Percentiles rank a stretch among this genome's conserved stretches.
Evolutionary conservation across 2,329 filamentous ascomycete species (phyloP).

Genomic region (Fusarium protoensiforme): DNA sequence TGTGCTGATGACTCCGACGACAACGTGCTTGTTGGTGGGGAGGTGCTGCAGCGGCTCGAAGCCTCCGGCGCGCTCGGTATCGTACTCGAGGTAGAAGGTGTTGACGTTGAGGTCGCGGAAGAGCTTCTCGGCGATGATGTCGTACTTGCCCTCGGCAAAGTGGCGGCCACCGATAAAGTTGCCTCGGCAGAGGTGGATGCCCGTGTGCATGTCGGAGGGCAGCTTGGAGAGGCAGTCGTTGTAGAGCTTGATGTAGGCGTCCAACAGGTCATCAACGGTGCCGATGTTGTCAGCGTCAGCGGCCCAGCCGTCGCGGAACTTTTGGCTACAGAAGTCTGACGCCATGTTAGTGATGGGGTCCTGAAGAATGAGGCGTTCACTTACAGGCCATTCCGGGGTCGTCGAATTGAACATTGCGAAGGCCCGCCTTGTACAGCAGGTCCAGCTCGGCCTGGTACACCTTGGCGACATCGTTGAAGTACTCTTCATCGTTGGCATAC

Average conservation of each 20-base stretch:
- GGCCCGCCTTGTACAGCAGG: conserved; percentile 69
- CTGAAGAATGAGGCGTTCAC: conserved; percentile 30
- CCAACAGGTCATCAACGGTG: conserved; percentile 75
- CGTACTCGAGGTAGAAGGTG: conserved; percentile 78
- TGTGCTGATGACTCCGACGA: conserved; percentile 72
- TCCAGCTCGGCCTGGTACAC: conserved; percentile 73
- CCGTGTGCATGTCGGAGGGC: conserved; percentile 78
- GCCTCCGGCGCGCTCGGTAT: conserved; percentile 71
- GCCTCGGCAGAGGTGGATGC: conserved; percentile 78
- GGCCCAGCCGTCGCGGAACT: conserved; percentile 77
- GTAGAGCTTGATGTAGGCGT: conserved; percentile 81
- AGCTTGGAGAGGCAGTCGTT: conserved; percentile 75
- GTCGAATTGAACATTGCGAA: conserved; percentile 75
- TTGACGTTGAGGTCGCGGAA: conserved; percentile 72
- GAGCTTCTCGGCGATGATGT: conserved; percentile 73
- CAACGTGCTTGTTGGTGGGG: conserved; percentile 70
- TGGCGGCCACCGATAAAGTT: conserved; percentile 75
- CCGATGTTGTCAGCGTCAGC: conserved; percentile 75
- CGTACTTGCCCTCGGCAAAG: conserved; percentile 75
- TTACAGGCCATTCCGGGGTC: conserved; percentile 75
- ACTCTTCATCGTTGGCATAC: conserved; percentile 55
- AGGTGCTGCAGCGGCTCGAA: conserved; percentile 73
- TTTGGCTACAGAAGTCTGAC: conserved; percentile 77
- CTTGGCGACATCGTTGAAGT: conserved; percentile 73
- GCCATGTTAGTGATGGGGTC: conserved; percentile 10